A percentile compares a stretch with the other conserved stretches of the same genome.
Conservation (phyloP, 345 rosid genomes). For the Corymbia maculata region DNA sequence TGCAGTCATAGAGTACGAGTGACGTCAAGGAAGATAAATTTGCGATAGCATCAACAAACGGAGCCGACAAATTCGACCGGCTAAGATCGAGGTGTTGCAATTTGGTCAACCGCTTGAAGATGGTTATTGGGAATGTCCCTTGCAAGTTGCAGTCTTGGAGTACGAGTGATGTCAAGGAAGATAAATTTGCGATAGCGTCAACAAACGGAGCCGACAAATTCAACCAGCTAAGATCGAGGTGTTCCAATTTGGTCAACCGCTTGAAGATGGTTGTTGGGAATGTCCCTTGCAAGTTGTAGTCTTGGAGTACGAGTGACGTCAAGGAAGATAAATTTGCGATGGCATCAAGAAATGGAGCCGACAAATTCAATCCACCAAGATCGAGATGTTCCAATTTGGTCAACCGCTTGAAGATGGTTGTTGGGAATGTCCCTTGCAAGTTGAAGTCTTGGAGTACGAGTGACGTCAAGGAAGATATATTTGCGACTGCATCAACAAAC, state of each 20-base stretch:
- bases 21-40: constrained; percentile 2
- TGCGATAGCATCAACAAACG: background rate
- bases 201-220: background rate
- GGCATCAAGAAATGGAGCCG: background rate
- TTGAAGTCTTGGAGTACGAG: background rate
- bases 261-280: background rate
- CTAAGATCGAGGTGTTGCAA: background rate
- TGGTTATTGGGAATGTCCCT: background rate
- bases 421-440: background rate
- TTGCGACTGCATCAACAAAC: background rate
- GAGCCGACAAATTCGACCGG: background rate
- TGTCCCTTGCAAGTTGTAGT: background rate
- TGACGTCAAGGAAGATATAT: background rate
- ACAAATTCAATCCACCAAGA: background rate
- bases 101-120: background rate
- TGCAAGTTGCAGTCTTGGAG: background rate
- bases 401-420: background rate
- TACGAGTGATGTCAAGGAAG: background rate
- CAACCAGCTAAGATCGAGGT: background rate
- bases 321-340: constrained; percentile 1
- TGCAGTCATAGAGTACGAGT: background rate
- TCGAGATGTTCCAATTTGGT: background rate
- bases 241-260: background rate
- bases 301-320: background rate
- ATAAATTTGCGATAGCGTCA: background rate